Base-by-base conservation (phyloP, 768 basidiomycete species). In the Serpula lacrymans region DNA sequence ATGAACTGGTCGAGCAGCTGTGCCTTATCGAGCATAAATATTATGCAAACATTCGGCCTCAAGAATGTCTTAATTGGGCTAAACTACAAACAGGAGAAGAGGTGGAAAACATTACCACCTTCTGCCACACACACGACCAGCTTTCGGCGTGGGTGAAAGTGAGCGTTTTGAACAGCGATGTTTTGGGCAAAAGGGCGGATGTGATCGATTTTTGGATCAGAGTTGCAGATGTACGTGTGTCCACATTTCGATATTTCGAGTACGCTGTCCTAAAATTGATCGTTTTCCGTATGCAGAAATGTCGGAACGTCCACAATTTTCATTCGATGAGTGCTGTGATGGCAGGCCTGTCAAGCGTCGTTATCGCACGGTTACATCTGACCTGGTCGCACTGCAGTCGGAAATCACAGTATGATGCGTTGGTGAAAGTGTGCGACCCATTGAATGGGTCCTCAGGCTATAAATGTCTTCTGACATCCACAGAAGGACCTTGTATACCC, bases 1-100 rank as follows among this genome's bases (percentile, higher is more conserved):
- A 72, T 16, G 78, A 84, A 41, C 53, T 95, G 24, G 90, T 90
- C 0, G 79, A 90, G 30, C 90, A 94, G 51, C 68, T 95, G 31
- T 80, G 84, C n/a, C 63, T 93, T 32, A 67, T 81, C 46, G 88
- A 94, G 57, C 78, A 73, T 41, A 63, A 70, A 26, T 67, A 82
- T 5, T 95, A 92, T 59, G 62, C 68, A 44, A 80, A 78, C 54
- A 77, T 93, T 41, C 75, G 76, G 7, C 72, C 79, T 6, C 77
- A 77, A 29, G 89, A 94, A 52, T 95, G 87, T 58, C 67, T 95
- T 23, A 57, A 67, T 25, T 88, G 88, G 59, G 60, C 71, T 4
- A 74, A 71, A 43, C 38, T 39, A 18, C 58, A 59, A 20, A 65
- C 54, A 9, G 69, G 69, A 10, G 47, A 62, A 23, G 46, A 51